These are phyloP conservation scores for Aspergillus funiculosus DNA, from an alignment of 495 filamentous ascomycete species.

Conservation along the genomic window DNA sequence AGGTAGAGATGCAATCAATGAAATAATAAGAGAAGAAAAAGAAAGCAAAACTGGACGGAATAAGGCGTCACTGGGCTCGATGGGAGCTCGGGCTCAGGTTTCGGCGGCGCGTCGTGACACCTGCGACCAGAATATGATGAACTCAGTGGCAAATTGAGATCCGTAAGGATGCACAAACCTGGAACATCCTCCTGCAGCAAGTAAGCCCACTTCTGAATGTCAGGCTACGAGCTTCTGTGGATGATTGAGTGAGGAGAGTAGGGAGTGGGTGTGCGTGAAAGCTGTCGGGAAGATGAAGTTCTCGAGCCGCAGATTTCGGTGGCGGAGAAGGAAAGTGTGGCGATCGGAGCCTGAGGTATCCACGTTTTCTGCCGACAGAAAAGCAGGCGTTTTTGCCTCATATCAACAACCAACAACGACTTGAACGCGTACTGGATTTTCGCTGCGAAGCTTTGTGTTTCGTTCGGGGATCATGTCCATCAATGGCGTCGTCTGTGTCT, in stretches of 20 bases:
- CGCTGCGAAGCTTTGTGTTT: no score
- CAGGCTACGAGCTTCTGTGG: conserved; percentile 30
- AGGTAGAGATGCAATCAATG: conserved; percentile 11
- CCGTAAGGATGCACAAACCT: conserved; percentile 37
- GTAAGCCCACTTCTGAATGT: conserved; percentile 23
- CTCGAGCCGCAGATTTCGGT: conserved; percentile 39
- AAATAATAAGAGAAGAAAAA: conserved; percentile 18
- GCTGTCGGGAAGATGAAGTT: conserved; percentile 22
- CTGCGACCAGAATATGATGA: conserved; percentile 25
- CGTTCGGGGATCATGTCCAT: conserved; percentile 17
- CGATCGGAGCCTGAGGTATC: conserved; percentile 19
- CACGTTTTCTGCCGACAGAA: conserved; percentile 11
- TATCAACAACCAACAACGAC: not conserved
- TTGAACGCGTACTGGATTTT: not conserved
- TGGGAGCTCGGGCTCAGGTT: conserved; percentile 32
- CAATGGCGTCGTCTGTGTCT: conserved; percentile 17
- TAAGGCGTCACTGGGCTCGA: conserved; percentile 28
- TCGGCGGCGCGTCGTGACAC: conserved; percentile 30
- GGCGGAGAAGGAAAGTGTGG: conserved; percentile 38
- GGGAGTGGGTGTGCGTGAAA: conserved; percentile 20
- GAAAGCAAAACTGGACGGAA: conserved; percentile 26
- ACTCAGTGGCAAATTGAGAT: conserved; percentile 22
- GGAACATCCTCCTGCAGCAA: conserved; percentile 38
- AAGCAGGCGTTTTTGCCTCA: not conserved
- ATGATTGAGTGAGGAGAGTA: conserved; percentile 13